These are phyloP conservation scores for Euphorbia pulcherrima DNA, from an alignment of 345 rosid species.

Conservation along the genomic window DNA sequence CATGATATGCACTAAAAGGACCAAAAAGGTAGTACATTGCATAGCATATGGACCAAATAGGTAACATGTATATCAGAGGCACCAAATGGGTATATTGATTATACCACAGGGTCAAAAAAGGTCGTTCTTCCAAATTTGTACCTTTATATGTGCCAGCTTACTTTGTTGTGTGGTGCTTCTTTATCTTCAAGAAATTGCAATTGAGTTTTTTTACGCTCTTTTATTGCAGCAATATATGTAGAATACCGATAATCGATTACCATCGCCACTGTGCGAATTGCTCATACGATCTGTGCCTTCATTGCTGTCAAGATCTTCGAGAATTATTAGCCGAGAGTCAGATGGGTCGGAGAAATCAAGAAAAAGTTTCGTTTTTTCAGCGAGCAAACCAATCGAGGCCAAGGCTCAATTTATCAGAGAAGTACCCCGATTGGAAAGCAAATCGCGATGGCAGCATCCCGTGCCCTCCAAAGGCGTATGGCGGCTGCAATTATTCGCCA, in stretches of 20 bases:
- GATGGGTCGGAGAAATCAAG: slow-evolving; percentile 33
- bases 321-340: slow-evolving; percentile 41
- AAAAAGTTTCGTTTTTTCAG: slow-evolving; percentile 21
- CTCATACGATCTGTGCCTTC: slow-evolving; percentile 77
- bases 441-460: slow-evolving; percentile 78
- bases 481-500: slow-evolving; percentile 72
- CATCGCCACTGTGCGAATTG: slow-evolving; percentile 86
- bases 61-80: no score
- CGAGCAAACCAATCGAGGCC: slow-evolving; percentile 28
- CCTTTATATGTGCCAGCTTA: background rate
- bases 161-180: slow-evolving; percentile 8
- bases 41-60: no score
- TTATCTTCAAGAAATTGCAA: slow-evolving; percentile 5
- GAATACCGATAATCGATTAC: slow-evolving; percentile 91
- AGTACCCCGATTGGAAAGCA: slow-evolving; percentile 81
- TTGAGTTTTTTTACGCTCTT: slow-evolving; percentile 13
- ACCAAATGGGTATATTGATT: no score
- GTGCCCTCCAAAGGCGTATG: slow-evolving; percentile 77
- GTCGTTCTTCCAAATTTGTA: no score
- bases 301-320: slow-evolving; percentile 93
- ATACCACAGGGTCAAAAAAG: no score
- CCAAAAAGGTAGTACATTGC: no score
- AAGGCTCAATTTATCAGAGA: slow-evolving; percentile 47
- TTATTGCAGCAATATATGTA: slow-evolving; percentile 77
- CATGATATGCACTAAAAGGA: no score